Evolutionary conservation across 2,329 filamentous ascomycete species (phyloP).

Genomic region (Alternaria consortialis): DNA sequence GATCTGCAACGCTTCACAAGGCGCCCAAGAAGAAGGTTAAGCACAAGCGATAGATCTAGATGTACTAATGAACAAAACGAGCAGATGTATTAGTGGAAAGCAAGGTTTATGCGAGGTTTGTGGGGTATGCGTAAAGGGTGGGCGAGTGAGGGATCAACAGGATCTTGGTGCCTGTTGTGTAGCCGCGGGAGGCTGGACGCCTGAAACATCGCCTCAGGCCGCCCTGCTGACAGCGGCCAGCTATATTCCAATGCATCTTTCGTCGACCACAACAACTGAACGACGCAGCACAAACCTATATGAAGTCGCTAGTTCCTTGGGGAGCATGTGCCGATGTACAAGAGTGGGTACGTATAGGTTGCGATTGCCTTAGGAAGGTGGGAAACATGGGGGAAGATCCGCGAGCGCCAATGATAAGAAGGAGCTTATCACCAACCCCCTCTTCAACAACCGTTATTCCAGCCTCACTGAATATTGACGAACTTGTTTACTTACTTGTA

Average conservation of each 20-base stretch:
- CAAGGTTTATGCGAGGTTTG: neutral
- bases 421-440: neutral
- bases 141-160: neutral
- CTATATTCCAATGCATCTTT: neutral
- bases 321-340: neutral
- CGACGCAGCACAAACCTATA: neutral
- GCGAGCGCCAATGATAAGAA: neutral
- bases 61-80: neutral
- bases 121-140: neutral
- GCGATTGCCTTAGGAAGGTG: neutral
- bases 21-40: neutral
- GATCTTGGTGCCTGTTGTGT: neutral
- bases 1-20: neutral
- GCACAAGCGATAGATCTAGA: neutral
- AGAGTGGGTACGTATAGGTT: neutral
- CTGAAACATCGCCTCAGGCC: constrained; percentile 9
- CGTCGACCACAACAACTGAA: neutral
- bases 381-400: neutral
- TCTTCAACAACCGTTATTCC: neutral
- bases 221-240: neutral
- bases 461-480: neutral
- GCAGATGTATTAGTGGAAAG: neutral
- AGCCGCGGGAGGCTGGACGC: constrained; percentile 10
- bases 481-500: neutral
- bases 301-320: neutral